phyloP scores from a whole-genome alignment of 2,329 filamentous ascomycete genomes.

The Talaromyces sp. region DNA sequence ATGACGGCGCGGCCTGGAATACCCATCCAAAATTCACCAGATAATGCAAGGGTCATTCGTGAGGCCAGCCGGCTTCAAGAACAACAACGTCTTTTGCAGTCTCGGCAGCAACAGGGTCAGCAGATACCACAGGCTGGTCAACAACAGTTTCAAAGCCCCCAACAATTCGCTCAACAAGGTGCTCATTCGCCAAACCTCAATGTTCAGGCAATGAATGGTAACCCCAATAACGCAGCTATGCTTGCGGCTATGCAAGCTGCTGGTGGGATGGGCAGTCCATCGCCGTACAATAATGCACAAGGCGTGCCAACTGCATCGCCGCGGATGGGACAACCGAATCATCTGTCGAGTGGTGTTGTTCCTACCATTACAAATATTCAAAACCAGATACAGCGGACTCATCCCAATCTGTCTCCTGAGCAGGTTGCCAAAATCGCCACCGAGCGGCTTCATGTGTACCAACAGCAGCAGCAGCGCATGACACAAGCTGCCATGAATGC shows the following conservation, averaged over 20 bases:
- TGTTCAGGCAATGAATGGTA: constrained; percentile 25
- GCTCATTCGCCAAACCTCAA: constrained; percentile 46
- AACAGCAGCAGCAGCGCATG: constrained; percentile 41
- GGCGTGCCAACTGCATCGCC: constrained; percentile 46
- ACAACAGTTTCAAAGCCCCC: constrained; percentile 41
- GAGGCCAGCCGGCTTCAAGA: constrained; percentile 48
- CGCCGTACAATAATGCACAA: constrained; percentile 36
- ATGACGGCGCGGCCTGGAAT: constrained; percentile 38
- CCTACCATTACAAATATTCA: constrained; percentile 54
- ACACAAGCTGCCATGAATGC: constrained; percentile 53
- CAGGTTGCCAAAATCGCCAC: constrained; percentile 53
- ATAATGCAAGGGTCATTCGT: constrained; percentile 47
- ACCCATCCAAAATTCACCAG: constrained; percentile 54
- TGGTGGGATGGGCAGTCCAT: constrained; percentile 43
- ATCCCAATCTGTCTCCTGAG: constrained; percentile 52
- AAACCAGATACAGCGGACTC: constrained; percentile 49
- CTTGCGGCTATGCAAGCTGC: constrained; percentile 44
- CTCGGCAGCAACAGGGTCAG: constrained; percentile 40
- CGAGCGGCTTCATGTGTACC: constrained; percentile 48
- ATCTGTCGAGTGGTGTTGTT: constrained; percentile 52
- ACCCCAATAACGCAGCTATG: constrained; percentile 36
- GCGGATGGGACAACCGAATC: constrained; percentile 47
- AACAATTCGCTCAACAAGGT: constrained; percentile 46
- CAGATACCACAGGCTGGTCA: constrained; percentile 34
- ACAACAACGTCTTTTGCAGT: constrained; percentile 60